These are phyloP conservation scores for Cryptosporidium canis DNA, from an alignment of 169 alveolate genomes.

Conservation along the genomic window DNA sequence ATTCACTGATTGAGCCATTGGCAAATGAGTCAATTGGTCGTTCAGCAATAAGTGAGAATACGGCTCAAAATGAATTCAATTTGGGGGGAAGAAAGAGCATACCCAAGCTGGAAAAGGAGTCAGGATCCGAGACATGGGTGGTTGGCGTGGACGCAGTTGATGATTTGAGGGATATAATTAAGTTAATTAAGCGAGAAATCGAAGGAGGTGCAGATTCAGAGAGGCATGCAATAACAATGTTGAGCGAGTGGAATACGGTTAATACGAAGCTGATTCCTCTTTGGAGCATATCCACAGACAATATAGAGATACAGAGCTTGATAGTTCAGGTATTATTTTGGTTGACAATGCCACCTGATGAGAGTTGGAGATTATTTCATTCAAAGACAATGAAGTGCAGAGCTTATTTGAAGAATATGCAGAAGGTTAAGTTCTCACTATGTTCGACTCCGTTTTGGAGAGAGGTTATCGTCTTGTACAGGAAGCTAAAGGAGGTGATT, in stretches of 20 bases:
- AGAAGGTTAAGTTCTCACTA: conserved; percentile 34
- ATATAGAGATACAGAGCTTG: conserved; percentile 59
- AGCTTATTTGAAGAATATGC: conserved; percentile 41
- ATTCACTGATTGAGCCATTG: conserved; percentile 58
- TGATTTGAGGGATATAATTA: conserved; percentile 62
- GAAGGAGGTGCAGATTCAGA: conserved; percentile 66
- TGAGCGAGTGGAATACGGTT: conserved; percentile 48
- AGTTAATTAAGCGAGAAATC: conserved; percentile 50
- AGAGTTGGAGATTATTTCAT: conserved; percentile 51
- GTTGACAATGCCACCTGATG: conserved; percentile 68
- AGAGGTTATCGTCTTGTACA: conserved; percentile 21
- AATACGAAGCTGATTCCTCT: conserved; percentile 40
- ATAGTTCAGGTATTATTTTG: conserved; percentile 54
- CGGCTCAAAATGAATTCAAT: not conserved
- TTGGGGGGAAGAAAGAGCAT: conserved; percentile 18
- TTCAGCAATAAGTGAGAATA: not conserved
- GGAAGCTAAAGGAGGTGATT: conserved; percentile 35
- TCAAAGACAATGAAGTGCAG: conserved; percentile 38
- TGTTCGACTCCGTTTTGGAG: conserved; percentile 33
- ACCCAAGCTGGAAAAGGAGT: not conserved
- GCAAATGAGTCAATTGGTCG: conserved; percentile 3
- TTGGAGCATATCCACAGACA: conserved; percentile 31
- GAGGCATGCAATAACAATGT: conserved; percentile 50
- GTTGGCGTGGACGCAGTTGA: conserved; percentile 65
- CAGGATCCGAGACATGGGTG: conserved; percentile 24